Evolutionary conservation across 1,139 yeast genomes (phyloP).

Genomic region (Yamadazyma blattariae): DNA sequence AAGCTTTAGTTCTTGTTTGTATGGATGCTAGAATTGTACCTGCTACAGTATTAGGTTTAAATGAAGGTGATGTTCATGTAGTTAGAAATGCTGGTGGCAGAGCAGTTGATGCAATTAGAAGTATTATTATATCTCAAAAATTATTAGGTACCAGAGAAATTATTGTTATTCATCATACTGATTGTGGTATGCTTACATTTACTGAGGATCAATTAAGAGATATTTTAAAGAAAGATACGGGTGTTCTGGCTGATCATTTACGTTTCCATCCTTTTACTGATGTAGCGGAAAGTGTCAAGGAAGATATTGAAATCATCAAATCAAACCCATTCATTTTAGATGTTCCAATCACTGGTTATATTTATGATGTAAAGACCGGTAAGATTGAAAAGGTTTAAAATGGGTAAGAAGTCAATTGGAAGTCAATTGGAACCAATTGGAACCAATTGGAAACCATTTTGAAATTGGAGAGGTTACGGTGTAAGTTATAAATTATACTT

Average conservation of each 20-base stretch:
- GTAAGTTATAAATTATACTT: no score
- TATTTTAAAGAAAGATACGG: conserved; percentile 26
- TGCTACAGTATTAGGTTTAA: conserved; percentile 35
- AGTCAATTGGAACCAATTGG: no score
- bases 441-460: no score
- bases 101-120: conserved; percentile 37
- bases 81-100: conserved; percentile 47
- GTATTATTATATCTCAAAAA: conserved; percentile 34
- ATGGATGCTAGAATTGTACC: conserved; percentile 49
- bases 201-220: conserved; percentile 25
- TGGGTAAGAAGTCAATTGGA: conserved; percentile 2
- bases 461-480: no score
- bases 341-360: conserved; percentile 34
- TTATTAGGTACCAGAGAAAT: conserved; percentile 38
- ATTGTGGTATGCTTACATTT: conserved; percentile 44
- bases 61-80: conserved; percentile 45
- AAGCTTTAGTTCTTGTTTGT: conserved; percentile 37
- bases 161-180: conserved; percentile 39
- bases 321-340: conserved; percentile 23
- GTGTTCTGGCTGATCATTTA: conserved; percentile 24
- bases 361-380: conserved; percentile 39
- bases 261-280: conserved; percentile 33
- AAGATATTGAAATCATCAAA: conserved; percentile 30
- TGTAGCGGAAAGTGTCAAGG: conserved; percentile 31
- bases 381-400: conserved; percentile 21